Evolutionary conservation across 139 green algal genomes (phyloP).

Genomic region (Chlorella sp.): DNA sequence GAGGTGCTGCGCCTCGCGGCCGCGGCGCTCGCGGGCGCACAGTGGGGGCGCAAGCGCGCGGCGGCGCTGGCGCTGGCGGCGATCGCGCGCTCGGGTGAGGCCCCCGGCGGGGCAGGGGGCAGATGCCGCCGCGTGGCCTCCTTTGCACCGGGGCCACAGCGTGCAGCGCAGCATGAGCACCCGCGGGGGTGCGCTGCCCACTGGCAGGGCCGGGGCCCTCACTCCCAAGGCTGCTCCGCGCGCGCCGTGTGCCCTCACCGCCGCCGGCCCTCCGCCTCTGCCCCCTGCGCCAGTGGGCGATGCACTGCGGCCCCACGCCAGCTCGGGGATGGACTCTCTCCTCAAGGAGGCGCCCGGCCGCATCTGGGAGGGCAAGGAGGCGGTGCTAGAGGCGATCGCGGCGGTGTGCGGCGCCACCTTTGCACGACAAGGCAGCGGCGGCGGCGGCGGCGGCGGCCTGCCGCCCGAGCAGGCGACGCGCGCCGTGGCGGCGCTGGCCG

Average conservation of each 20-base stretch:
- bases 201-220: too few relatives aligned
- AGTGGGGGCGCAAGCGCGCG: conserved; percentile 69
- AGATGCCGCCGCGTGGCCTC: too few relatives aligned
- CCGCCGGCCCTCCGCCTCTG: too few relatives aligned
- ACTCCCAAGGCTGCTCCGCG: too few relatives aligned
- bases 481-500: conserved; percentile 35
- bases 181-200: too few relatives aligned
- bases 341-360: conserved; percentile 57
- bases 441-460: not conserved
- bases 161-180: too few relatives aligned
- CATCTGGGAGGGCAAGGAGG: conserved; percentile 86
- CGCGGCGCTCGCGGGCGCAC: too few relatives aligned
- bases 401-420: conserved; percentile 34
- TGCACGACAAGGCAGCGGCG: too few relatives aligned
- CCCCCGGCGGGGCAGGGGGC: too few relatives aligned
- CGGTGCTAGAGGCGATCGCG: conserved; percentile 56
- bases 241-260: too few relatives aligned
- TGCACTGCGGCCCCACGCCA: conserved; percentile 39
- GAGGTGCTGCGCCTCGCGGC: conserved; percentile 59
- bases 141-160: too few relatives aligned
- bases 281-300: too few relatives aligned
- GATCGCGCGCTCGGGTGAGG: conserved; percentile 7
- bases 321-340: conserved; percentile 17
- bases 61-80: conserved; percentile 56
- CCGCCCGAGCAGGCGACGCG: not conserved